Evolutionary conservation across 768 basidiomycete genomes (phyloP).

Genomic region (Pisolithus orientalis): DNA sequence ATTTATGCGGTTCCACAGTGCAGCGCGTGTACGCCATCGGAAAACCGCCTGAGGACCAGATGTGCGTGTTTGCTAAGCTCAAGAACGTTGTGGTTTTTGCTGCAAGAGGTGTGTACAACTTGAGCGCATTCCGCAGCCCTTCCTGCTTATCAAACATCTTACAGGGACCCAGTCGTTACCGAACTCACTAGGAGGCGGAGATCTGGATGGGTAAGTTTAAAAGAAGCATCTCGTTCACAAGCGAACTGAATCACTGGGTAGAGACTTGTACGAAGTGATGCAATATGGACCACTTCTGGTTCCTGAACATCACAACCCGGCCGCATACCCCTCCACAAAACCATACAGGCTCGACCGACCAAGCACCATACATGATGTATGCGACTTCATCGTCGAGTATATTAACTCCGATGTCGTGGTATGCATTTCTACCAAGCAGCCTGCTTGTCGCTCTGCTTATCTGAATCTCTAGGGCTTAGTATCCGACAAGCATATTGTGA

Average conservation of each 20-base stretch:
- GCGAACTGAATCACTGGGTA: constrained; percentile 19
- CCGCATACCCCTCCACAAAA: constrained; percentile 38
- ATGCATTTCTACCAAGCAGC: constrained; percentile 9
- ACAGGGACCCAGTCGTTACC: constrained; percentile 58
- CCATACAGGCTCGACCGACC: constrained; percentile 37
- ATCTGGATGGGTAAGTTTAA: constrained; percentile 63
- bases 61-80: constrained; percentile 54
- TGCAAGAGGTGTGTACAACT: constrained; percentile 39
- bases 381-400: constrained; percentile 78
- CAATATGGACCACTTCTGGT: constrained; percentile 51
- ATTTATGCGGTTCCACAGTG: constrained; percentile 33
- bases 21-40: constrained; percentile 70
- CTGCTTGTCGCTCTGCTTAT: neutral
- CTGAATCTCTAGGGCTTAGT: constrained; percentile 50
- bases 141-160: neutral
- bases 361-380: constrained; percentile 63
- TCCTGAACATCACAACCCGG: constrained; percentile 43
- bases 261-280: constrained; percentile 64
- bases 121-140: too few species aligned
- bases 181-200: constrained; percentile 67
- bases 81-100: constrained; percentile 72
- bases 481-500: constrained; percentile 62
- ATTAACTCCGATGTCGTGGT: constrained; percentile 81
- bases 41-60: constrained; percentile 48
- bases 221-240: neutral